A percentile compares a stretch with the other conserved stretches of the same genome.
Conservation (phyloP, 2,329 filamentous ascomycete species). For the Alternaria angustiovoidea region DNA sequence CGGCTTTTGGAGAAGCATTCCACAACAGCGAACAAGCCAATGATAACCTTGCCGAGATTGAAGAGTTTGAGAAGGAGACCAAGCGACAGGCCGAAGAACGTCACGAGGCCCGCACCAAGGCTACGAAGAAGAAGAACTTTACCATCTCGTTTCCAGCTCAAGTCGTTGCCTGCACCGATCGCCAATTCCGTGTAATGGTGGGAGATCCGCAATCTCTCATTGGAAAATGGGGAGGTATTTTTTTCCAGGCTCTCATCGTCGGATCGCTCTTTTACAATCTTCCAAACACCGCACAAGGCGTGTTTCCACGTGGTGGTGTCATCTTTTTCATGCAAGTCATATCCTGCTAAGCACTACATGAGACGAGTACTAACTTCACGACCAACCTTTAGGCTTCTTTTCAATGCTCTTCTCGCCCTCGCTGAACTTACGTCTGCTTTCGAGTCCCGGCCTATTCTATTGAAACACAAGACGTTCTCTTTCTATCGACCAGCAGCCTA, state of each 20-base stretch:
- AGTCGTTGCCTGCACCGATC: conserved; percentile 50
- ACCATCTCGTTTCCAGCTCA: conserved; percentile 51
- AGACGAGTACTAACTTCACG: neutral
- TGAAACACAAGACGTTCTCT: conserved; percentile 75
- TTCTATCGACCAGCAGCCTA: conserved; percentile 71
- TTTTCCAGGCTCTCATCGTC: conserved; percentile 52
- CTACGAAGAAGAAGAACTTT: conserved; percentile 54
- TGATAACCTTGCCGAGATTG: conserved; percentile 51
- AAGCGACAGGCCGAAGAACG: conserved; percentile 42
- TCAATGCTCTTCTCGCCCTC: conserved; percentile 69
- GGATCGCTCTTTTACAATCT: conserved; percentile 62
- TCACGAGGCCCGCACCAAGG: conserved; percentile 42
- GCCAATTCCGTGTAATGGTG: conserved; percentile 61
- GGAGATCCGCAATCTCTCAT: conserved; percentile 61
- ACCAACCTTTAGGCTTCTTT: conserved; percentile 54
- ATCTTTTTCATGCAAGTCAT: conserved; percentile 61
- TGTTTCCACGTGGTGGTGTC: conserved; percentile 67
- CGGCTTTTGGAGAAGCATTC: conserved; percentile 62
- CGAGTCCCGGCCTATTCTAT: conserved; percentile 68
- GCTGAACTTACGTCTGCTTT: conserved; percentile 70
- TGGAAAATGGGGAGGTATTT: conserved; percentile 56
- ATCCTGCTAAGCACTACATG: neutral
- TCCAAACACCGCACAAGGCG: conserved; percentile 61
- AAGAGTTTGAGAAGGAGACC: conserved; percentile 50
- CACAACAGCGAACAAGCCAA: conserved; percentile 47